These are phyloP conservation scores for Leccinum longicurvipes DNA, from an alignment of 768 basidiomycete genomes.

Conservation along the genomic window DNA sequence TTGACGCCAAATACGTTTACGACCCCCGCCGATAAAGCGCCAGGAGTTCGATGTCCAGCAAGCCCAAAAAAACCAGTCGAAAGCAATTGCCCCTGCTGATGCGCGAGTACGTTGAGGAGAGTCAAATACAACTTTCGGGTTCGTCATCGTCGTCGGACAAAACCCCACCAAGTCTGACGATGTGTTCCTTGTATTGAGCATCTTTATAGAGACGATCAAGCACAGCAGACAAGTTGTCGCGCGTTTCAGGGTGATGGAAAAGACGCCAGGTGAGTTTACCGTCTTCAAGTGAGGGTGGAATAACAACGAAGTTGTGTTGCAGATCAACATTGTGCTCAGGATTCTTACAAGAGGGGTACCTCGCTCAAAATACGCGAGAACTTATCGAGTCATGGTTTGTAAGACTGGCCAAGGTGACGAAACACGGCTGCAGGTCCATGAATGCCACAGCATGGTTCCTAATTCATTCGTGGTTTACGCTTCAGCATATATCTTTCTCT, in stretches of 20 bases:
- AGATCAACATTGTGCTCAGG: slow-evolving; percentile 49
- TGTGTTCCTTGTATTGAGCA: too few relatives aligned
- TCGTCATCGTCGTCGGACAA: slow-evolving; percentile 16
- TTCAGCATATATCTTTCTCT: too few relatives aligned
- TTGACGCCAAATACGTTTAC: slow-evolving; percentile 68
- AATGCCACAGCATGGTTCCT: too few relatives aligned
- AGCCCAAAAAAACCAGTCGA: too few relatives aligned
- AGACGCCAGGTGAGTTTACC: slow-evolving; percentile 45
- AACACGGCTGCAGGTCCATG: too few relatives aligned
- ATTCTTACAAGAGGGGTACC: slow-evolving; percentile 57
- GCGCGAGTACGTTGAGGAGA: slow-evolving; percentile 33
- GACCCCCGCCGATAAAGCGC: slow-evolving; percentile 67
- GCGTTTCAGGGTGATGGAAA: slow-evolving; percentile 53
- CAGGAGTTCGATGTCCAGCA: slow-evolving; percentile 63
- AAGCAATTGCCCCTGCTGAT: too few relatives aligned
- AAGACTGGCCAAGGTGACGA: too few relatives aligned
- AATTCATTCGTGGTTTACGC: too few relatives aligned
- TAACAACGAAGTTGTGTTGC: neutral
- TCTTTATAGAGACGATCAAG: slow-evolving; percentile 63
- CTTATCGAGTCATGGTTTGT: slow-evolving; percentile 63
- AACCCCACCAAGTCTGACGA: neutral
- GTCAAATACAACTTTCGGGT: slow-evolving; percentile 93
- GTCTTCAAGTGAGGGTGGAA: too few relatives aligned
- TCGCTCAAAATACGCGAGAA: slow-evolving; percentile 55
- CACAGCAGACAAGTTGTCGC: slow-evolving; percentile 74